A percentile compares a stretch with the other conserved stretches of the same genome.
These are phyloP conservation scores for Botrytis hyacinthi DNA, from an alignment of 2,329 filamentous ascomycete genomes.

Conservation along the genomic window DNA sequence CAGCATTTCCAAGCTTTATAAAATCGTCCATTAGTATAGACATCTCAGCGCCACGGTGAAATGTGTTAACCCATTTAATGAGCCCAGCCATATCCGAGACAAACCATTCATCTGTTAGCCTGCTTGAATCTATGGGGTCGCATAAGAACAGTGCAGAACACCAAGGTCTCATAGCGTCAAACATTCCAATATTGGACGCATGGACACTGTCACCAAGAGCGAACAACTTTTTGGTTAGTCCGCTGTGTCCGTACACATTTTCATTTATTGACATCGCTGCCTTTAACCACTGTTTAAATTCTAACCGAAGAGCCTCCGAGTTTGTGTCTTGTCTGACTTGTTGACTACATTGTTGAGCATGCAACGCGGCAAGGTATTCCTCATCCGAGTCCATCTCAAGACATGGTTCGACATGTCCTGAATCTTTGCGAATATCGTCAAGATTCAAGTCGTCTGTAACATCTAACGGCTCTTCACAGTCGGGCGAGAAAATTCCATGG, in stretches of 20 bases:
- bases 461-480: neutral
- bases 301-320: neutral
- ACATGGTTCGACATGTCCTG: neutral
- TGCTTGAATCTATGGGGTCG: neutral
- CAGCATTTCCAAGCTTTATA: neutral
- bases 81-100: neutral
- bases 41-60: slow-evolving; percentile 7
- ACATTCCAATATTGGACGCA: neutral
- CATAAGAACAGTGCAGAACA: slow-evolving; percentile 3
- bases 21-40: slow-evolving; percentile 2
- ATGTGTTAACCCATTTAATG: neutral
- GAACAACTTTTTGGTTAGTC: neutral
- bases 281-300: neutral
- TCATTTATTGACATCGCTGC: neutral
- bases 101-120: neutral
- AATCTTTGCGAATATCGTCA: too few relatives aligned
- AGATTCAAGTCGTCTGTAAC: neutral
- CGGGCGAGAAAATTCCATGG: neutral
- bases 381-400: neutral
- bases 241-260: neutral
- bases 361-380: neutral
- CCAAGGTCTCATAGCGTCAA: slow-evolving; percentile 3
- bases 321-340: neutral
- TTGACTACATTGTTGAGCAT: neutral
- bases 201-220: neutral